Conservation (phyloP, 192 early-diverging fungal genomes). For the Coemansia asiatica region DNA sequence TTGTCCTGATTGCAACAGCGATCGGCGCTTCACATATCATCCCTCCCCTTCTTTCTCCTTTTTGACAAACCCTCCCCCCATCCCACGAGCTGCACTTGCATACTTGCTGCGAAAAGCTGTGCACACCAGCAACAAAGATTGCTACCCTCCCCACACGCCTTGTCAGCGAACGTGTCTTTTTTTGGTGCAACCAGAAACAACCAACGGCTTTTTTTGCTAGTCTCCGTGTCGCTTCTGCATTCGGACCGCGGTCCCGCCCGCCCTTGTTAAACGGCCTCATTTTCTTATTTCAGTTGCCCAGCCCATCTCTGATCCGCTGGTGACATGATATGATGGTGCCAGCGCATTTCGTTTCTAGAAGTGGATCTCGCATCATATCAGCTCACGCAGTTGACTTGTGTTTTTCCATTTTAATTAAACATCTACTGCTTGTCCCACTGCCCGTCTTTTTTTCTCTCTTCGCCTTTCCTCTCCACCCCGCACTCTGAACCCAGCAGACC, state of each 20-base stretch:
- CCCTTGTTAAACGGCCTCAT: not conserved
- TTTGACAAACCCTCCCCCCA: not conserved
- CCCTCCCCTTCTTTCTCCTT: not conserved
- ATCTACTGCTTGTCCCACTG: not conserved
- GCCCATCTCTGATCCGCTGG: not conserved
- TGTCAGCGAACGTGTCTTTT: not conserved
- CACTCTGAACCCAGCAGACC: not conserved
- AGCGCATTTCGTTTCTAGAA: not conserved
- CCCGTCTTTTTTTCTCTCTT: not conserved
- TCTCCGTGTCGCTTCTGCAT: not conserved
- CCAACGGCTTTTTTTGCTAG: not conserved
- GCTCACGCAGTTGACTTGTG: not conserved
- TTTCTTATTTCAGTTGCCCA: not conserved
- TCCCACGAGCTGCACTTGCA: not conserved
- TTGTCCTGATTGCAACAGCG: conserved; percentile 2
- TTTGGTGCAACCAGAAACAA: not conserved
- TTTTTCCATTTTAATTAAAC: not conserved
- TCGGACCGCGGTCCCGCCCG: not conserved
- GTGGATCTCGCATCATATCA: not conserved
- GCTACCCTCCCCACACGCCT: too few relatives aligned
- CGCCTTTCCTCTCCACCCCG: not conserved
- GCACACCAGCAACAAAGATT: not conserved
- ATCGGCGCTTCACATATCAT: not conserved
- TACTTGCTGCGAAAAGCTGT: not conserved
- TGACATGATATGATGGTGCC: not conserved